Evolutionary conservation across 2,329 filamentous ascomycete genomes (phyloP), one percentile per base, ranked within the genome.

Genomic region (Hypomyces perniciosus): DNA sequence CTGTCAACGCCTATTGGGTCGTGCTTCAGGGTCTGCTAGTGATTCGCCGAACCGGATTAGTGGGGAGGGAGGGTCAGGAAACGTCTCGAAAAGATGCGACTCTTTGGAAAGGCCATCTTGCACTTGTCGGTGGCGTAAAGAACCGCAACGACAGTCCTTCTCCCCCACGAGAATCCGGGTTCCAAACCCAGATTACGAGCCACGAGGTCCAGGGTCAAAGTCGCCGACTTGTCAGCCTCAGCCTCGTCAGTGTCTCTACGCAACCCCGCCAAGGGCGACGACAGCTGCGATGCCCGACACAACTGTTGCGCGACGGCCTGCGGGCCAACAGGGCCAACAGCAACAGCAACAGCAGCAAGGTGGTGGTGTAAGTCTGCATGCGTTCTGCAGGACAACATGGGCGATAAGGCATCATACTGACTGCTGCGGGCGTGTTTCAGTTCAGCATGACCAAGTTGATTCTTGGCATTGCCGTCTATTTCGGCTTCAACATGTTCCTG

Each of bases 401-500:
- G 29, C 35, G 35, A 41, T 50, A 34, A 50, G 29, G 1, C 20
- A 20, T 20, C 20, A 3, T 20, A 20, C 20, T 20, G 20, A 20
- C 20, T 20, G 20, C 20, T 20, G 20, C 20, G 1, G 33, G 12
- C 30, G 13, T 41, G 12, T 35, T 70, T 66, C 64, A 63, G 30
- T 61, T 78, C 51, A 64, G 52, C 56, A 63, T 75, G 48, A 69
- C 62, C 53, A 78, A 76, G 56, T 67, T 82, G 31, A 60, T 76
- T 35, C 68, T 82, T 53, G 78, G 79, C 45, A 71, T 75, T 30
- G 71, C 73, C 52, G 69, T 82, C 61, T 84, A 80, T 65, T 72
- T 83, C 56, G 80, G 74, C 48, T 72, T 84, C 66, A 83, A 85
- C 62, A 67, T 79, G 51, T 61, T 77, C 50, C 72, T 84, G 69